Evolutionary conservation across 2,329 filamentous ascomycete genomes (phyloP), one percentile per base, ranked within the genome.

Genomic region (Exophiala sp.): DNA sequence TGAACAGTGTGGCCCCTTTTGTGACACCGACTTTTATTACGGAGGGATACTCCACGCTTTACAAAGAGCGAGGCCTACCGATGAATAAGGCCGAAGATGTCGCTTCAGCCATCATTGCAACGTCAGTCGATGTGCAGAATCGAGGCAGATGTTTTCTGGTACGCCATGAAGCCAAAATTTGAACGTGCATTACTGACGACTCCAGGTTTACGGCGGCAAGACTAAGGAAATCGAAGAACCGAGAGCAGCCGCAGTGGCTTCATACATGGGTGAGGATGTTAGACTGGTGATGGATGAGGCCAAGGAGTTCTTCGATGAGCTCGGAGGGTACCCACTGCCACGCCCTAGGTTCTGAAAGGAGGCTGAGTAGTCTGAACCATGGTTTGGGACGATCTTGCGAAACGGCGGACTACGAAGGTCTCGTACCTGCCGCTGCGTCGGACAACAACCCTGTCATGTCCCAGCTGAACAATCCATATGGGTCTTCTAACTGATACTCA

Each of bases 1-100:
- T 72, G n/a, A 78, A 78, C 58, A 72, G 71, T 3, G 66, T 78
- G n/a, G 76, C 75, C 7, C 75, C 76, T 1, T 79, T 75, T 63
- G 69, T 76, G 9, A 78, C 75, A 0, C 71, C 74, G 2, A 78
- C 75, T 11, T 68, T 72, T 40, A 71, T 78, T 14, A 72, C 75
- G 0, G 65, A 65, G 11, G 67, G 70, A 1, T 72, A 75, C 50
- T 64, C 67, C 1, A 60, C 68, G 7, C 53, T 60, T 20, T 78
- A 74, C 74, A 62, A 63, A 18, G 64, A 67, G 16, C 63, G 66
- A 16, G 70, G 70, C 0, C 63, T 78, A 43, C 71, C 72, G 1
- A 63, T 71, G 34, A 77, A 77, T 54, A 70, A 68, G 1, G 67
- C 72, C 0, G 66, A 67, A n/a, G 67, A 71, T 18, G 75, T 78